Percentiles rank a stretch among this genome's conserved stretches.
These are phyloP conservation scores for Xanthoconium separans DNA, from an alignment of 1,284 basidiomycete species.

Conservation along the genomic window DNA sequence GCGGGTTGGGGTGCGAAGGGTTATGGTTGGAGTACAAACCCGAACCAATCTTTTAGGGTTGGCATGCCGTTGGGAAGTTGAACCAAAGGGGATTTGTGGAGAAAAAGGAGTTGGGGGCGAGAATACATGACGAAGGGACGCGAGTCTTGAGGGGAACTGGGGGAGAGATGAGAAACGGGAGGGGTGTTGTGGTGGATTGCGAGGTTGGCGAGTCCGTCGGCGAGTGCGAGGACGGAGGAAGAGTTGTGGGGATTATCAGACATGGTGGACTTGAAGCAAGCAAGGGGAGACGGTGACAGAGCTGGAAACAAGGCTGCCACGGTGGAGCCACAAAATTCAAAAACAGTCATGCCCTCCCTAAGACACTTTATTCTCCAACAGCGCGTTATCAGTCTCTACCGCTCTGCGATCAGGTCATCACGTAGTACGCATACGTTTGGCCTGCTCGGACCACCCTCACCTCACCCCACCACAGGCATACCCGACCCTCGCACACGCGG, in stretches of 20 bases:
- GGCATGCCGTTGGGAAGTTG: conserved; percentile 74
- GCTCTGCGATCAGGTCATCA: conserved; percentile 63
- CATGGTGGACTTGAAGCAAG: conserved; percentile 28
- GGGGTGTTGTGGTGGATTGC: conserved; percentile 15
- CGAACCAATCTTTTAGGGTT: conserved; percentile 82
- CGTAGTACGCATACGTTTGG: conserved; percentile 44
- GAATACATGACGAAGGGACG: conserved; percentile 63
- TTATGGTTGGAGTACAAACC: conserved; percentile 48
- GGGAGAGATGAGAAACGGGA: conserved; percentile 8
- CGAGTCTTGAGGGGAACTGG: conserved; percentile 11
- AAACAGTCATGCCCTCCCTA: conserved; percentile 43
- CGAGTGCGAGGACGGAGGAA: conserved; percentile 20
- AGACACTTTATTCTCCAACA: conserved; percentile 74
- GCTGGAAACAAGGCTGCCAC: conserved; percentile 14
- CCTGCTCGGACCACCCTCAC: background rate
- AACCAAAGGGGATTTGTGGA: conserved; percentile 78
- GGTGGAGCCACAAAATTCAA: conserved; percentile 25
- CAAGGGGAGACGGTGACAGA: conserved; percentile 4
- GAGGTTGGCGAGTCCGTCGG: conserved; percentile 25
- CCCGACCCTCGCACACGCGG: conserved; percentile 55
- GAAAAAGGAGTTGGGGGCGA: conserved; percentile 61
- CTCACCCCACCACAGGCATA: conserved; percentile 46
- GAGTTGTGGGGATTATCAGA: conserved; percentile 22
- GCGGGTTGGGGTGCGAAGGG: conserved; percentile 9
- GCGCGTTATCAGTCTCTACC: conserved; percentile 60